phyloP scores from a whole-genome alignment of 108 stramenopile species.

The Pseudonitzschia multistriata region DNA sequence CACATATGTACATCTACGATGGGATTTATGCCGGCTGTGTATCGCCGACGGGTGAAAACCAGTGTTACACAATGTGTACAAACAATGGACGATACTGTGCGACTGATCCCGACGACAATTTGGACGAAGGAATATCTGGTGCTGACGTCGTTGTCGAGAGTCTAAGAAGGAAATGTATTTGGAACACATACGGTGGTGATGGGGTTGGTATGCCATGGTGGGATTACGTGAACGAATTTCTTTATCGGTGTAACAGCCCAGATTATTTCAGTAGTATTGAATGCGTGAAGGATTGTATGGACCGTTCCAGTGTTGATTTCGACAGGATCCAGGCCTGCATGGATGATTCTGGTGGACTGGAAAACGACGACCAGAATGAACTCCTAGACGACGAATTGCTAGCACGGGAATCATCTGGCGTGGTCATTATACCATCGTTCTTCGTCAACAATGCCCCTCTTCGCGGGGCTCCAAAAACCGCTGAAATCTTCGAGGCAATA shows the following conservation, averaged over 20 bases:
- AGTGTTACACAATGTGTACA: conserved; percentile 66
- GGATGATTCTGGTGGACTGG: conserved; percentile 51
- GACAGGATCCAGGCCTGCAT: conserved; percentile 55
- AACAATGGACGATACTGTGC: conserved; percentile 77
- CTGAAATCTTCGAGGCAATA: conserved; percentile 85
- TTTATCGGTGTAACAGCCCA: conserved; percentile 27
- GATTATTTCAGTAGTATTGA: conserved; percentile 39
- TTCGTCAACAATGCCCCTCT: conserved; percentile 89
- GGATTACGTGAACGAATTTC: conserved; percentile 62
- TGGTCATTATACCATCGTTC: conserved; percentile 78
- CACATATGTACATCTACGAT: conserved; percentile 88
- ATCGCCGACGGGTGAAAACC: conserved; percentile 38
- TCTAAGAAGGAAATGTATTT: conserved; percentile 65
- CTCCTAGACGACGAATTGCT: conserved; percentile 76
- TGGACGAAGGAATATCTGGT: conserved; percentile 50
- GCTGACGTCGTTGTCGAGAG: conserved; percentile 61
- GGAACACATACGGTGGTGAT: conserved; percentile 46
- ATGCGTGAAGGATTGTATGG: conserved; percentile 53
- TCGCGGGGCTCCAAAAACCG: conserved; percentile 68
- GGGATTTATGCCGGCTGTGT: conserved; percentile 47
- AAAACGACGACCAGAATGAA: conserved; percentile 39
- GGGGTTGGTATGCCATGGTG: conserved; percentile 54
- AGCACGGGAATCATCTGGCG: conserved; percentile 51
- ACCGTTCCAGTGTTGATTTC: conserved; percentile 34
- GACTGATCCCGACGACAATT: conserved; percentile 64